Evolutionary conservation across 75 land plant species (phyloP), one percentile per base, ranked within the genome.

Genomic region (Selaginella moellendorffii): DNA sequence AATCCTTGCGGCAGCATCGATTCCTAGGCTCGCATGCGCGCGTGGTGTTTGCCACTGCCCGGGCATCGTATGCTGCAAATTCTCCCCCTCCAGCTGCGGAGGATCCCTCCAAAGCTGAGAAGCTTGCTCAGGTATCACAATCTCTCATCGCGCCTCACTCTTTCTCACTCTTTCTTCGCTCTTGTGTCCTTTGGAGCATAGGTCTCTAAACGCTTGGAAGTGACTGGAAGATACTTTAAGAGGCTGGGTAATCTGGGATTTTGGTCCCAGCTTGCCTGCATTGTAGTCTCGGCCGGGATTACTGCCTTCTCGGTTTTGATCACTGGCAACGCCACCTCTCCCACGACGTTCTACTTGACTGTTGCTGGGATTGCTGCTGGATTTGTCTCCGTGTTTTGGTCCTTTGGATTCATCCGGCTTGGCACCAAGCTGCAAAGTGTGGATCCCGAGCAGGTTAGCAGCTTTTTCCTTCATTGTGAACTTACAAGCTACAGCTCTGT

Each of bases 351-450:
- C 54, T 95, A 95, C 67, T 54, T 85, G 31, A 95, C 97, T 58
- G 82, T 87, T 66, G 84, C 72, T 54, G 97, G 99, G 1, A 84
- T 95, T 75, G 87, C 74, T 21, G 92, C 99, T n/a, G 99, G 91
- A 2, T 95, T 95, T 71, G 61, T 95, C 24, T 90, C 99, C 1
- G 86, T 86, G 18, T 95, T 95, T 59, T 90, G 99, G 99, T 90
- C 97, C 24, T 95, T 95, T 73, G 97, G 99, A 0, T 90, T 90
- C 61, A 80, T 86, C 31, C 79, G 97, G 25, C 75, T 90, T 1
- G 74, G 96, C 24, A 85, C 83, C 19, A 77, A 68, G 63, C 91
- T 95, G 58, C 76, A 75, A 27, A 77, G 64, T 53, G 76, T 82
- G 61, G 81, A 95, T 17, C 97, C 97, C 36, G 74, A 78, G 0